Evolutionary conservation across 2,329 filamentous ascomycete genomes (phyloP).

Genomic region (Alternaria brassicae): DNA sequence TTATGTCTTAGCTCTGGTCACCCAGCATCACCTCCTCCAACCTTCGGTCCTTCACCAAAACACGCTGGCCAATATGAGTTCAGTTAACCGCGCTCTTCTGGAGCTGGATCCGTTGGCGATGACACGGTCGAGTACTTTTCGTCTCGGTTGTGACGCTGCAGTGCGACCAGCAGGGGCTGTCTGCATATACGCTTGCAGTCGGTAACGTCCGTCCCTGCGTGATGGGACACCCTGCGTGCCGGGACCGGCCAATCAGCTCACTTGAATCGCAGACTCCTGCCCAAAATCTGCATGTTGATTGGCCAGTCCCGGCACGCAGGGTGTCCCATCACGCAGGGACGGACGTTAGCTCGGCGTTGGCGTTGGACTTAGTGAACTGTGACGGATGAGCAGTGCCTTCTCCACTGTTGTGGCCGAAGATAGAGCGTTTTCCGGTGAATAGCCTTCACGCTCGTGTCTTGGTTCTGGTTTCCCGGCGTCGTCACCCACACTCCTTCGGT

Average conservation of each 20-base stretch:
- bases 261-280: too few species aligned
- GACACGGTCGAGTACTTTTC: background rate
- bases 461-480: slow-evolving; percentile 1
- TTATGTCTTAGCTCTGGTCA: slow-evolving; percentile 5
- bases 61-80: slow-evolving; percentile 3
- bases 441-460: slow-evolving; percentile 10
- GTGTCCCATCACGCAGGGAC: too few species aligned
- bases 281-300: too few species aligned
- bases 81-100: background rate
- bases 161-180: background rate
- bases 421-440: slow-evolving; percentile 8
- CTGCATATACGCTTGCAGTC: slow-evolving; percentile 5
- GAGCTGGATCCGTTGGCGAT: background rate
- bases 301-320: too few species aligned
- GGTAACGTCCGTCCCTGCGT: too few species aligned
- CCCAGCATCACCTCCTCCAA: slow-evolving; percentile 2
- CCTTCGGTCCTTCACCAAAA: slow-evolving; percentile 3
- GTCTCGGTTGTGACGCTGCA: slow-evolving; percentile 7
- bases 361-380: background rate
- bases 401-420: slow-evolving; percentile 1
- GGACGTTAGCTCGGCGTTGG: slow-evolving; percentile 3
- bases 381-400: slow-evolving; percentile 1
- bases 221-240: too few species aligned
- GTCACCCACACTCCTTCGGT: slow-evolving; percentile 7
- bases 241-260: too few species aligned